Percentiles rank a stretch among this genome's conserved stretches.
These are phyloP conservation scores for Collybia sordida DNA, from an alignment of 768 basidiomycete species.

Conservation along the genomic window DNA sequence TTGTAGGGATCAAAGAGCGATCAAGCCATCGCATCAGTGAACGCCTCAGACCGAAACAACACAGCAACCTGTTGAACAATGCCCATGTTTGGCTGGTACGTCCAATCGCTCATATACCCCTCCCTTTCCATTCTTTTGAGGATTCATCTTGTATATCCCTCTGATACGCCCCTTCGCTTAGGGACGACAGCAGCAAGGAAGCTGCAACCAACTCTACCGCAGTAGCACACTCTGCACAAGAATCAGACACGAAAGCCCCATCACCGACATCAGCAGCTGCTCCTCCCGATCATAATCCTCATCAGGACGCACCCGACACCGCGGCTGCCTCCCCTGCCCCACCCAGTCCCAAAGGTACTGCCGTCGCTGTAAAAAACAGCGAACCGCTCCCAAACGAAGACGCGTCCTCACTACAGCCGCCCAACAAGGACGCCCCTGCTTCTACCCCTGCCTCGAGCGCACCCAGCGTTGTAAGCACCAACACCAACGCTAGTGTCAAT, in stretches of 20 bases:
- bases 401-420: conserved; percentile 4
- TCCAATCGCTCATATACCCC: neutral
- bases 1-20: conserved; percentile 7
- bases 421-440: conserved; percentile 14
- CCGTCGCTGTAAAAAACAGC: conserved; percentile 9
- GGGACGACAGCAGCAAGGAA: no score
- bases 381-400: conserved; percentile 5
- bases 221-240: conserved; percentile 18
- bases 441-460: no score
- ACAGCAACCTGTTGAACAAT: conserved; percentile 19
- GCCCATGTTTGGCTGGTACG: conserved; percentile 33
- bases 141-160: conserved; percentile 22
- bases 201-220: conserved; percentile 4
- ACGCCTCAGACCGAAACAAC: conserved; percentile 13
- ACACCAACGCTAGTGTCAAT: no score
- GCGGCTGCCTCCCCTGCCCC: conserved; percentile 12
- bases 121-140: conserved; percentile 25
- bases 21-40: conserved; percentile 15
- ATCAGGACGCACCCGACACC: neutral
- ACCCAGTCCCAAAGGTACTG: neutral
- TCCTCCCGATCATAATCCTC: neutral
- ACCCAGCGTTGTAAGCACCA: no score
- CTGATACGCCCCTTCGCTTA: no score
- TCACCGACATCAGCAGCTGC: neutral
- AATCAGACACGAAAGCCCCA: conserved; percentile 9